Evolutionary conservation across 1,139 yeast species (phyloP), one percentile per base, ranked within the genome.

Genomic region (Pichia sp.): DNA sequence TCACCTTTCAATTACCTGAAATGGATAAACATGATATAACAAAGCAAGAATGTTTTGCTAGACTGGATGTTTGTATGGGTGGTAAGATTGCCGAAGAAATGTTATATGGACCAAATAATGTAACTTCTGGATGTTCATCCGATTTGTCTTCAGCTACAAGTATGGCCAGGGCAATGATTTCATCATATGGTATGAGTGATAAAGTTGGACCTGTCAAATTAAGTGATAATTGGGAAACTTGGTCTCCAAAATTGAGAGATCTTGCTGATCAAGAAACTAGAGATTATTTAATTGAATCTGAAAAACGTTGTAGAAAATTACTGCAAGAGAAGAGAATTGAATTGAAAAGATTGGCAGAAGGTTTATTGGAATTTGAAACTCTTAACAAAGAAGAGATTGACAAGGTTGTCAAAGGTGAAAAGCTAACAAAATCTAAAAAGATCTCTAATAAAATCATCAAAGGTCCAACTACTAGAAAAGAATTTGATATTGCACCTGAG

Each of bases 41-140:
- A 39, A 85, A 79, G 62, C 79, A 75, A 52, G 98, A 92, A 67
- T 85, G 96, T 61, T 72, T 84, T 53, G 97, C 98, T 0, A 72
- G 95, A 53, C 68, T 92, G 54, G 98, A 92, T 64, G 98, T 92
- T 44, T 88, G 96, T 63, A 92, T 92, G 98, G 99, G 98, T 50
- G 99, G 99, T 51, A 90, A 90, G 64, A 81, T 90, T 50, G 98
- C 98, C 33, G 99, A 92, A 68, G 97, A 90, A 63, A 71, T 87
- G 72, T 74, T 85, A 41, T 86, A 86, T 60, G 98, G 98, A 3
- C 75, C 80, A 40, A 96, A 87, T 47, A 86, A 90, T 60, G 95
- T 94, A 23, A 92, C 98, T 1, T 79, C 92, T 55, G 97, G 97
- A 7, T 90, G 97, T 67, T 84, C 95, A 1, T 82, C 94, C 16